Evolutionary conservation across 2,329 filamentous ascomycete species (phyloP), one percentile per base, ranked within the genome.

Genomic region (Apiospora hydei): DNA sequence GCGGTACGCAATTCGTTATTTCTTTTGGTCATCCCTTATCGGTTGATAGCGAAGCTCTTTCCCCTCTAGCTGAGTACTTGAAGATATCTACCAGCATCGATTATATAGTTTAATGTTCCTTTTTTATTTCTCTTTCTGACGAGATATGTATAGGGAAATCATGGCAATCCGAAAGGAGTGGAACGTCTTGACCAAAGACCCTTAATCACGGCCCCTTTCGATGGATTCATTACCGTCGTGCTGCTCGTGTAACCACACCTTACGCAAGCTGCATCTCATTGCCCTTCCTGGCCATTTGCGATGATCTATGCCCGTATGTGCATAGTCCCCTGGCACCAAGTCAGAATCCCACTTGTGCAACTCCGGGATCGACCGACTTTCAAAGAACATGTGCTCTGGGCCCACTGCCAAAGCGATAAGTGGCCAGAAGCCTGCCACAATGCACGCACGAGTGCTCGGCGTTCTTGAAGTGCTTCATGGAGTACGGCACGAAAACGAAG

Each of bases 381-480:
- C n/a, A 68, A 18, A 46, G n/a, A 47, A 47, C 43, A 16, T 68
- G 66, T 68, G 66, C 44, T n/a, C 18, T 68, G 41, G 66, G 41
- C 43, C 66, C 66, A 34, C 66, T 68, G 24, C 66, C 66, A 47
- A 68, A 68, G 41, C 66, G 66, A 47, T 46, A 30, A 4, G 66
- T 68, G 14, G 66, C 66, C n/a, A 68, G 44, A 2, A 18, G 16
- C 43, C 66, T 46, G 2, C 41, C 24, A 13, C 66, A 68, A 3
- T 47, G 41, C 44, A 46, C 26, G 24, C 66, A 68, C 7, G 44
- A 68, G 43, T 68, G 66, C 24, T 47, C 14, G 10, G 44, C 66
- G 66, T 68, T n/a, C 41, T 68, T 68, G 66, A 68, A 68, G 14
- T 47, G 66, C 2, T 46, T 47, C 44, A 68, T 30, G 66, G 41